These are phyloP conservation scores for Eucalyptus erythrocorys DNA, from an alignment of 345 rosid genomes.

Conservation along the genomic window DNA sequence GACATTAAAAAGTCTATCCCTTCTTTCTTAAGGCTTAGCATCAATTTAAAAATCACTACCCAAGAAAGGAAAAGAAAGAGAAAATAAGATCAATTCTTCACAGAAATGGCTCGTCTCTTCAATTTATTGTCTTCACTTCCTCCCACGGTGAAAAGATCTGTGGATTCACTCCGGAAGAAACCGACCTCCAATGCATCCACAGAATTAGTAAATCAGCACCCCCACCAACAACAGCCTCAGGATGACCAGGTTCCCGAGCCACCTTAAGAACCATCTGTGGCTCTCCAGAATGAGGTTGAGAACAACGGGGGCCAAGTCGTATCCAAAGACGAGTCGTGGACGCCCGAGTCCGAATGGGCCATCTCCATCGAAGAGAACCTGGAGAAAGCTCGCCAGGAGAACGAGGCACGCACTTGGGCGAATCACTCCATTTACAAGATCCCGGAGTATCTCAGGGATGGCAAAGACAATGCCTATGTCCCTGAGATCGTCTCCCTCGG, in stretches of 20 bases:
- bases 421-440: slow-evolving; percentile 35
- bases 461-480: slow-evolving; percentile 48
- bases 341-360: slow-evolving; percentile 49
- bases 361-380: slow-evolving; percentile 52
- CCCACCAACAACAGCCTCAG: not conserved
- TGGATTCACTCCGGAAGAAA: not conserved
- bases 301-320: slow-evolving; percentile 3
- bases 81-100: not conserved
- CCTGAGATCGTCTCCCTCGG: slow-evolving; percentile 72
- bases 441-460: slow-evolving; percentile 41
- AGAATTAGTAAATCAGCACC: not conserved
- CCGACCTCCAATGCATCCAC: not conserved
- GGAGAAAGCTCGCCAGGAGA: slow-evolving; percentile 48
- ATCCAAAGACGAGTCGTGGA: not conserved
- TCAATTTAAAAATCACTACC: rapidly evolving
- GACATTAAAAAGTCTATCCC: not conserved
- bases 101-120: slow-evolving; percentile 25
- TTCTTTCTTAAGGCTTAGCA: not conserved
- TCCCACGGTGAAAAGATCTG: rapidly evolving
- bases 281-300: not conserved
- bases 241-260: slow-evolving; percentile 3
- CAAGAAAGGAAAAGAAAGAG: rapidly evolving
- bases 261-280: slow-evolving; percentile 1
- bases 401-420: slow-evolving; percentile 42
- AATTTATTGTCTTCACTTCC: rapidly evolving